These are phyloP conservation scores for Coemansia sp. DNA, from an alignment of 192 early-diverging fungal genomes.

Conservation along the genomic window DNA sequence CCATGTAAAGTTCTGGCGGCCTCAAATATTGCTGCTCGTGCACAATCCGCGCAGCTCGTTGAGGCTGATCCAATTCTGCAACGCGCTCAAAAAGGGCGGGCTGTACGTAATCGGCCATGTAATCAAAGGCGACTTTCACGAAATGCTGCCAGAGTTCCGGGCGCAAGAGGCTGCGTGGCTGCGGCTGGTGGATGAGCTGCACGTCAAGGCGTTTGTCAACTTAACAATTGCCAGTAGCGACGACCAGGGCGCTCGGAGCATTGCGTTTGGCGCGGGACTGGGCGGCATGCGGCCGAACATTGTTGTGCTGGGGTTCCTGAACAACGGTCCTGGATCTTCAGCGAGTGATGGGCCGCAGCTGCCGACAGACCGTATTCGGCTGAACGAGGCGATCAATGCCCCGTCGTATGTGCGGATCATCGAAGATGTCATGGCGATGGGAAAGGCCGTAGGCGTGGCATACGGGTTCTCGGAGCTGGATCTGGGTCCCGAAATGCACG, in stretches of 20 bases:
- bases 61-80: constrained; percentile 64
- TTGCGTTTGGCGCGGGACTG: constrained; percentile 62
- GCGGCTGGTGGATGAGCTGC: constrained; percentile 56
- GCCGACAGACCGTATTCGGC: constrained; percentile 57
- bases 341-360: constrained; percentile 11
- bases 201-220: constrained; percentile 66
- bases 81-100: constrained; percentile 68
- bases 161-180: constrained; percentile 60
- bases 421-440: constrained; percentile 63
- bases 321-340: constrained; percentile 8
- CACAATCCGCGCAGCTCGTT: constrained; percentile 59
- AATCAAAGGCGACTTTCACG: constrained; percentile 56
- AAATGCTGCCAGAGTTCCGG: constrained; percentile 51
- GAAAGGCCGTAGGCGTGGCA: constrained; percentile 67
- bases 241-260: constrained; percentile 54
- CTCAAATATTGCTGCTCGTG: constrained; percentile 65
- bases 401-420: constrained; percentile 68
- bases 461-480: constrained; percentile 59
- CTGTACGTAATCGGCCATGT: constrained; percentile 66
- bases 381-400: constrained; percentile 57
- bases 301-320: constrained; percentile 60
- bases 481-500: constrained; percentile 1
- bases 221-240: constrained; percentile 54
- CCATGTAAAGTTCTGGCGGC: constrained; percentile 71
- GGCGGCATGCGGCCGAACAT: constrained; percentile 70